Evolutionary conservation across 106 monocot genomes (phyloP), one percentile per base, ranked within the genome.

Genomic region (Narthecium ossifragum): DNA sequence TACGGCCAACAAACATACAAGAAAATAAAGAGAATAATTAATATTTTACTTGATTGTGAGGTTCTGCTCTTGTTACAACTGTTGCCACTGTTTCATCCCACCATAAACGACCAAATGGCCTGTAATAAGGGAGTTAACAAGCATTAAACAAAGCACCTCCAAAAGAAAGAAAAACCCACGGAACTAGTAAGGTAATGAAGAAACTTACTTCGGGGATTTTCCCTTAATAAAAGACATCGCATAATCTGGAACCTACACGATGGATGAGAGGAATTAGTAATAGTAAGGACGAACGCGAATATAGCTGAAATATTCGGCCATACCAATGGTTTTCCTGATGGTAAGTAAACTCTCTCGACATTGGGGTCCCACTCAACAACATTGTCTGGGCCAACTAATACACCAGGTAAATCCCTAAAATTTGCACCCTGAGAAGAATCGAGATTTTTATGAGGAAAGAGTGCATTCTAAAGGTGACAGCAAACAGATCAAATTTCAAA

Each of bases 11-110:
- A 49, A 30, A 20, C 1, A 46, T 28, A 26, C 20, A 54, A 12
- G n/a, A 0, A 1, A 38, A 12, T 21, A 10, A 6, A 55, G 2
- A 41, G 31, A 2, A 55, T 6, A 56, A 6, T 17, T 1, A 34
- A 13, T n/a, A 25, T 7, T 21, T 26, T 43, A 69, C 80, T 53
- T 76, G 80, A 32, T 81, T 81, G 45, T 81, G 80, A 6, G 80
- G 80, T 26, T 83, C 85, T 14, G 89, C 85, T 13, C 89, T 50
- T 0, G 89, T 90, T 0, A 90, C 89, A 46, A 90, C 89, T 0
- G 89, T 90, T 1, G 89, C 72, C 15, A 90, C 85, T 25, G 80
- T 90, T 52, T 90, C 85, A 61, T 90, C 89, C 89, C 89, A 90
- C 89, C 85, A 85, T 2, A 90, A 47, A 9, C 89, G 64, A 4